Base-by-base conservation (phyloP, 192 early-diverging fungal genomes). In the Umbelopsis ramanniana region DNA sequence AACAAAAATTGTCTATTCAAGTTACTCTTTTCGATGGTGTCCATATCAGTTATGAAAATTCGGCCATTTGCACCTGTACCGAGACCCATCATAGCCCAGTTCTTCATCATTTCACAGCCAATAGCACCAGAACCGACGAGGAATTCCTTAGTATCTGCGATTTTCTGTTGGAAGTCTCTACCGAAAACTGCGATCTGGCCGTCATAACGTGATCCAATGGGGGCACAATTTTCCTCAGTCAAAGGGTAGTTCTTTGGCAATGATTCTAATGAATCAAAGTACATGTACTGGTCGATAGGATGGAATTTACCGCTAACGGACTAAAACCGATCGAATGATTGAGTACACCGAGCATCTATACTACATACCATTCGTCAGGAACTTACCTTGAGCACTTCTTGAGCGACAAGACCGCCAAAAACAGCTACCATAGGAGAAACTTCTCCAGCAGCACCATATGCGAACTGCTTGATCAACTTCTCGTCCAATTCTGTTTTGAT, bases 31-130 rank as follows among this genome's bases (percentile, higher is more conserved):
- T 99, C 98, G 66, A 99, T 99, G 9, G 97, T 97, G 80, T 99
- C 98, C 98, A 99, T 99, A 77, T 99, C 98, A 8, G 97, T 99
- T 55, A 99, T 81, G 79, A 87, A 89, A 53, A 98, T 88, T 22
- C 84, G 84, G 26, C 98, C 94, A 24, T 91, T 80, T 40, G 90
- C 85, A 37, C 96, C 97, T 19, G 93, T 88, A 38, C 92, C 93
- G 45, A 95, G 78, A 38, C 94, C 94, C 88, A 94, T 94, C 87
- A 99, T 91, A 33, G 97, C 95, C 95, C 96, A 98, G 83, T 98
- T 98, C 86, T 99, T 99, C 43, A 99, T 86, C 96, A 99, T 97
- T 82, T 99, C 98, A 83, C 98, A 99, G 52, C 98, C 98, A 81
- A 99, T 98, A 8, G 97, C 98, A 38, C 98, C 98, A 47, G 98